These are phyloP conservation scores for Monilinia fructigena DNA, from an alignment of 2,329 filamentous ascomycete species.

Conservation along the genomic window DNA sequence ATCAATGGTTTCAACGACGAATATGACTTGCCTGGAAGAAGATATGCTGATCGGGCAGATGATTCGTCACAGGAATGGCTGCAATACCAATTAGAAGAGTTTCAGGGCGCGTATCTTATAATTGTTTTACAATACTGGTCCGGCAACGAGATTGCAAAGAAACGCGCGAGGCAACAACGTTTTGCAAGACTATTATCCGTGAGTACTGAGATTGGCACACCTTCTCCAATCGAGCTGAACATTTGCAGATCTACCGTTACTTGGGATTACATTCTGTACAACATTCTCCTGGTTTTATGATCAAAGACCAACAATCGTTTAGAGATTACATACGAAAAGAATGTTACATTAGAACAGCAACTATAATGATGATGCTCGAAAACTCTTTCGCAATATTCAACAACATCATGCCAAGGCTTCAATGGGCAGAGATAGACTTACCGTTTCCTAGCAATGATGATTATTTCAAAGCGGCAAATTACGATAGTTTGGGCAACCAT, in stretches of 20 bases:
- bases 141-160: conserved; percentile 35
- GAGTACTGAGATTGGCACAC: conserved; percentile 21
- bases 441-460: conserved; percentile 35
- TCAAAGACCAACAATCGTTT: conserved; percentile 36
- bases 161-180: conserved; percentile 37
- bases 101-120: conserved; percentile 40
- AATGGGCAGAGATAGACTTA: conserved; percentile 39
- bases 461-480: conserved; percentile 35
- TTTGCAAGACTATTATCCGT: conserved; percentile 37
- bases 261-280: conserved; percentile 33
- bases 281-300: conserved; percentile 32
- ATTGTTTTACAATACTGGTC: conserved; percentile 40
- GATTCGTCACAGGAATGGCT: conserved; percentile 36
- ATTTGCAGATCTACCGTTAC: conserved; percentile 35
- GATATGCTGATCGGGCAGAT: conserved; percentile 32
- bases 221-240: not conserved
- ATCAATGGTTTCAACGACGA: conserved; percentile 36
- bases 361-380: conserved; percentile 38
- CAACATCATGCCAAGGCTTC: conserved; percentile 37
- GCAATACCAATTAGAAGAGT: conserved; percentile 38
- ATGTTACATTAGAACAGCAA: conserved; percentile 35
- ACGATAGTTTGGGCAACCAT: conserved; percentile 31
- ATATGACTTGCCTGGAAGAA: conserved; percentile 35
- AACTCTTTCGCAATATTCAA: conserved; percentile 39
- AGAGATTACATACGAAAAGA: conserved; percentile 37